Percentiles rank a stretch among this genome's conserved stretches.
Conservation (phyloP, 352 stramenopile genomes). For the Phytophthora megakarya region DNA sequence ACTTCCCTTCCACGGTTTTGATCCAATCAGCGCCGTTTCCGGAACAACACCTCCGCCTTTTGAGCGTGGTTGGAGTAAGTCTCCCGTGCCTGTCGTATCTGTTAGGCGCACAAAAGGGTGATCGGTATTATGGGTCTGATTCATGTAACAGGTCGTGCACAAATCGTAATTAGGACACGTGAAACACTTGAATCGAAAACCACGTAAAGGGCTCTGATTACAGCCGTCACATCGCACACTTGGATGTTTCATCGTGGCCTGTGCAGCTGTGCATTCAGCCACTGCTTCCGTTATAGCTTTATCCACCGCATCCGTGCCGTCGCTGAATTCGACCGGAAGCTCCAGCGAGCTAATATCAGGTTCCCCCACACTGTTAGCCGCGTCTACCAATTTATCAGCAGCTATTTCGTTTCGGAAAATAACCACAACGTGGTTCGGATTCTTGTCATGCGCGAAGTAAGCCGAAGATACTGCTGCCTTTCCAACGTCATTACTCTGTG, state of each 20-base stretch:
- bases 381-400: constrained; percentile 50
- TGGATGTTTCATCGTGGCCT: constrained; percentile 50
- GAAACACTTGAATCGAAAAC: constrained; percentile 81
- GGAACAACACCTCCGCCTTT: constrained; percentile 56
- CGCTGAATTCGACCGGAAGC: constrained; percentile 27
- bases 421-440: constrained; percentile 45
- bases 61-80: constrained; percentile 64
- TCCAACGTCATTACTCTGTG: background rate
- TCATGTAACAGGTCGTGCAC: constrained; percentile 68
- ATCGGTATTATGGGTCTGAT: constrained; percentile 62
- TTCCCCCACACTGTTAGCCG: constrained; percentile 40
- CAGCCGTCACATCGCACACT: constrained; percentile 84
- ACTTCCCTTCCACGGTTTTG: constrained; percentile 68
- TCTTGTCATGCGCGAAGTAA: background rate
- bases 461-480: background rate
- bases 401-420: constrained; percentile 56
- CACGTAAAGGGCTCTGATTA: constrained; percentile 67
- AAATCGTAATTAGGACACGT: constrained; percentile 80
- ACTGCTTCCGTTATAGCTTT: constrained; percentile 35
- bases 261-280: constrained; percentile 28
- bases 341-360: constrained; percentile 47
- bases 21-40: constrained; percentile 60
- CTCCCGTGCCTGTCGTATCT: constrained; percentile 48
- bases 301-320: constrained; percentile 27
- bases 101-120: constrained; percentile 71